Evolutionary conservation across 177 flowering plant genomes (phyloP), one percentile per base, ranked within the genome.

Genomic region (Telopea speciosissima): DNA sequence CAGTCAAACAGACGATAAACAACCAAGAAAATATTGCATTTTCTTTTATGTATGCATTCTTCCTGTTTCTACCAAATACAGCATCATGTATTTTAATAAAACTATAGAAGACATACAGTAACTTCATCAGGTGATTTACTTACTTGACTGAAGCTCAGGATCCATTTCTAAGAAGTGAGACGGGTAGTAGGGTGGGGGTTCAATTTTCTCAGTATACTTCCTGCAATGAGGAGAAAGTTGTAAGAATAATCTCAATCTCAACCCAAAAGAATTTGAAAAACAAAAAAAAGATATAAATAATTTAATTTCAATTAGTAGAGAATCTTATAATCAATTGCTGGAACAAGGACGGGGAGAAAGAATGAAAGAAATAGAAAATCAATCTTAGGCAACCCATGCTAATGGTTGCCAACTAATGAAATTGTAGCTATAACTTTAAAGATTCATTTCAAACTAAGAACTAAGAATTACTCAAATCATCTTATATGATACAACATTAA

Each of bases 151-250:
- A 74, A 84, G 73, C 65, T 85, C 88, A n/a, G 84, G 64, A 42
- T 90, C 92, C 72, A 86, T 74, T 33, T 84, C 90, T 21, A 78
- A 45, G 71, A 79, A 85, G 62, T 79, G 77, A 4, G 83, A 59
- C 54, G 83, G 70, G 63, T 75, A 85, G 69, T 72, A 83, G 65
- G 79, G 22, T 0, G 83, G 75, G 69, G 79, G 67, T 5, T 88
- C 97, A 60, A 76, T 60, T 70, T 86, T 85, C 25, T 88, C 96
- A 1, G 56, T 62, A 78, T 84, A 85, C 73, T 87, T 90, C 79
- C 97, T 92, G 86, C 79, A 79, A 1, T 3, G 56, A 69, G 54
- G 21, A n/a, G 25, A 45, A 66, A 66, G 26, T 9, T 45, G 28
- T 68, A 12, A 49, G 54, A 49, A 49, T 16, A 49, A 49, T 49